Percentiles rank a stretch among this genome's conserved stretches.
These are phyloP conservation scores for Lentinula guzmanii DNA, from an alignment of 768 basidiomycete species.

Conservation along the genomic window DNA sequence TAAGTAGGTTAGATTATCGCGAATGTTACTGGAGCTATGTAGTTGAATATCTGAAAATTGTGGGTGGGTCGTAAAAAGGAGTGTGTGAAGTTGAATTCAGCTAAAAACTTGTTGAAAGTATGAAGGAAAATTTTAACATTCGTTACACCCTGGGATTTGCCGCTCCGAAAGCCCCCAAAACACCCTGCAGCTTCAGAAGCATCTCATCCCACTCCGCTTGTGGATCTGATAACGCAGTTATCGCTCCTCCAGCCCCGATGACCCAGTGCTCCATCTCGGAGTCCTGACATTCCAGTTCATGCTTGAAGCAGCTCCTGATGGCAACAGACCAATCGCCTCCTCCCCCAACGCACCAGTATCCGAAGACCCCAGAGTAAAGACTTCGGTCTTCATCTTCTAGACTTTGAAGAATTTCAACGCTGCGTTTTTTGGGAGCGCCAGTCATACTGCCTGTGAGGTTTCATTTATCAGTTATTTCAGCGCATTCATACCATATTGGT, in stretches of 20 bases:
- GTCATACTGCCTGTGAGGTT: constrained; percentile 81
- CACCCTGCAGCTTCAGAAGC: constrained; percentile 77
- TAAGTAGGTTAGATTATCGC: no score
- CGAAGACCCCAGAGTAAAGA: constrained; percentile 89
- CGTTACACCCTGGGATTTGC: constrained; percentile 11
- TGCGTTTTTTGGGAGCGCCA: constrained; percentile 92
- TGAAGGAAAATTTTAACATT: neutral
- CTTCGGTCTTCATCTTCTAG: constrained; percentile 70
- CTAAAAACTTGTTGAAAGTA: neutral
- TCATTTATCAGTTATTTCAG: neutral
- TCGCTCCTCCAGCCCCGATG: constrained; percentile 93
- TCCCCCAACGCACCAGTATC: constrained; percentile 88
- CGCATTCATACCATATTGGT: neutral
- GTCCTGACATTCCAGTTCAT: constrained; percentile 25
- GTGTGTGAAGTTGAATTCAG: constrained; percentile 4
- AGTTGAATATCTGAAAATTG: neutral
- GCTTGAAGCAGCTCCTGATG: constrained; percentile 88
- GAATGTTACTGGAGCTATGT: neutral
- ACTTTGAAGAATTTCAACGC: constrained; percentile 80
- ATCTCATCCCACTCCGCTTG: constrained; percentile 95
- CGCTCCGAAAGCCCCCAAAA: constrained; percentile 56
- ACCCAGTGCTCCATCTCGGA: constrained; percentile 52
- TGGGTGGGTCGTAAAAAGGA: neutral
- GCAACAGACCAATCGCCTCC: constrained; percentile 91
- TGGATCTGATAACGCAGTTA: constrained; percentile 85